Percentiles rank a stretch among this genome's conserved stretches.
Conservation (phyloP, 2,329 filamentous ascomycete species). For the Nakataea oryzae region DNA sequence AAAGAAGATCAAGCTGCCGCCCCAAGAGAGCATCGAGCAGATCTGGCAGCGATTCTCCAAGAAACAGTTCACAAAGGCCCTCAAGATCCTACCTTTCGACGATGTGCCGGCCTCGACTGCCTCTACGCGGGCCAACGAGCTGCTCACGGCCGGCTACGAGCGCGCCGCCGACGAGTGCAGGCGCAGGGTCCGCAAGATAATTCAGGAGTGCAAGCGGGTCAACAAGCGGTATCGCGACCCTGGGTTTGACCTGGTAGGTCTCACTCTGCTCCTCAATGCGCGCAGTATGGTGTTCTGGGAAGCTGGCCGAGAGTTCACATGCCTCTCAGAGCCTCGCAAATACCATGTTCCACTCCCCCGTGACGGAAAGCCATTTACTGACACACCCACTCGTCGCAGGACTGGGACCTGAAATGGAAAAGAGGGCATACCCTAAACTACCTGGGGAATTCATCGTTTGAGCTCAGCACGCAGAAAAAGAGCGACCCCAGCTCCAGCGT, state of each 20-base stretch:
- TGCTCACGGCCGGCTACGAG: conserved; percentile 49
- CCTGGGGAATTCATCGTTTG: conserved; percentile 39
- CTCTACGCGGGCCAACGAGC: conserved; percentile 46
- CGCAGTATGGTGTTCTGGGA: not conserved
- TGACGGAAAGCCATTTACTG: not conserved
- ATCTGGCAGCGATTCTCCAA: conserved; percentile 55
- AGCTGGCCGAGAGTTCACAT: not conserved
- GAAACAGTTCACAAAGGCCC: conserved; percentile 54
- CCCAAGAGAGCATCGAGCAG: conserved; percentile 56
- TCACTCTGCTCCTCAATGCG: not conserved
- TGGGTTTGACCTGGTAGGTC: conserved; percentile 44
- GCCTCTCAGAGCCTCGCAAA: not conserved
- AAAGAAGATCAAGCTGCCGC: conserved; percentile 46
- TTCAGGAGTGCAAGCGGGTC: conserved; percentile 56
- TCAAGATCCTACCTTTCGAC: conserved; percentile 55
- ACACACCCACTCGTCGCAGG: conserved; percentile 24
- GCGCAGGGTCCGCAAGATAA: conserved; percentile 50
- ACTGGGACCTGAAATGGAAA: conserved; percentile 59
- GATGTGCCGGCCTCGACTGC: conserved; percentile 40
- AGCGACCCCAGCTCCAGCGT: conserved; percentile 35
- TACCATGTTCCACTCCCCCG: not conserved
- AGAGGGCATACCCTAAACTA: conserved; percentile 44
- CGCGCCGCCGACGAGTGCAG: conserved; percentile 54
- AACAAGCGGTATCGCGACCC: conserved; percentile 73
- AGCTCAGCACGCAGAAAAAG: conserved; percentile 33